Evolutionary conservation across 495 filamentous ascomycete species (phyloP), one percentile per base, ranked within the genome.

Genomic region (Cercophora sp.): DNA sequence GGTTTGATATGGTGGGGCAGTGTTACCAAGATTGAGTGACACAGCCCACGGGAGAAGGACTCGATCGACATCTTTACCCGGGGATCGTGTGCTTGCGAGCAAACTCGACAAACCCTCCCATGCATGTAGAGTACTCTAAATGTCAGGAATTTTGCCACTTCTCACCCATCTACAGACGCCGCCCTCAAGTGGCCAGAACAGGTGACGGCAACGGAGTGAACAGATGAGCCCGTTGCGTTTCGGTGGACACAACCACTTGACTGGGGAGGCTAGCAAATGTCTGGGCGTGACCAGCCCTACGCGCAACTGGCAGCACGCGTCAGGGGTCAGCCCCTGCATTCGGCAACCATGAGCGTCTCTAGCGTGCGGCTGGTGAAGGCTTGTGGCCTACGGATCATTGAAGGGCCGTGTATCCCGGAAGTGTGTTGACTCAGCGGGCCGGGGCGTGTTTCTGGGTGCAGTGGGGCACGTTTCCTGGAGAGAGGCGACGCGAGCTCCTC

Each of bases 331-430:
- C 52, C 48, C 52, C 57, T 56, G 57, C 53, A 57, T 32, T 54
- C 35, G 50, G 48, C 49, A 32, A 50, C 43, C 15, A 37, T 8
- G 15, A 25, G 8, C 8, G 19, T 5, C 8, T 13, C 13, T 18
- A 39, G 32, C 13, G 41, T 23, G 41, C 16, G 32, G 16, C 27
- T 35, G 27, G 13, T 6, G 34, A 13, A 13, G 31, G 45, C 39
- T 16, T 19, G 45, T 35, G 39, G 37, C 32, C 42, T 19, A 46
- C 60, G 60, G 60, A 60, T 60, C 60, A 60, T 55, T 60, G n/a
- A 50, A 26, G 51, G 48, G 46, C 48, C 44, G 23, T 45, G n/a
- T n/a, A n/a, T n/a, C n/a, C n/a, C n/a, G n/a, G n/a, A n/a, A n/a
- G n/a, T n/a, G n/a, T n/a, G 24, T 29, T 50, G 49, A 56, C 46